Conservation (phyloP, 1,284 basidiomycete genomes). For the Apiotrichum brassicae region DNA sequence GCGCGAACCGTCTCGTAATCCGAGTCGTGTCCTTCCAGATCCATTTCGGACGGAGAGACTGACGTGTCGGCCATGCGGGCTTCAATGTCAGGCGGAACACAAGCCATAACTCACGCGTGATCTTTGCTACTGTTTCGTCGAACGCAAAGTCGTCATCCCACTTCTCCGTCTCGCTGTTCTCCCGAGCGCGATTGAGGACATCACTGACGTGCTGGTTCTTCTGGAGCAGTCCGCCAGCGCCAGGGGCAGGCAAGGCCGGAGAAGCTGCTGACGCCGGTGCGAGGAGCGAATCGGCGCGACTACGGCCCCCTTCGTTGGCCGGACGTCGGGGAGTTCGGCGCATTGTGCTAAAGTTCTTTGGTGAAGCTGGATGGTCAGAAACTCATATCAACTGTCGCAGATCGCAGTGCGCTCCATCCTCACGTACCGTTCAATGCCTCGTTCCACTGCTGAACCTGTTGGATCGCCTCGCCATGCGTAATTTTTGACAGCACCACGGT, state of each 20-base stretch:
- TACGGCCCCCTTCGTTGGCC: neutral
- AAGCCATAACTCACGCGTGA: constrained; percentile 17
- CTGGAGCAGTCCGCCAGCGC: constrained; percentile 24
- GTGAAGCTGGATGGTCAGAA: constrained; percentile 46
- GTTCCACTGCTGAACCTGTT: constrained; percentile 97
- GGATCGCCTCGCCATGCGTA: constrained; percentile 82
- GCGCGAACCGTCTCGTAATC: constrained; percentile 35
- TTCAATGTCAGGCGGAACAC: neutral
- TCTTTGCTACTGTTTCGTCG: constrained; percentile 54
- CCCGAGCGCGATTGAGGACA: constrained; percentile 32
- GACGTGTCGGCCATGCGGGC: constrained; percentile 2
- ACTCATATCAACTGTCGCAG: neutral
- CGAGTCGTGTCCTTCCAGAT: constrained; percentile 12
- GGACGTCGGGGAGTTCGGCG: constrained; percentile 6
- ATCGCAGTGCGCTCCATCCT: neutral
- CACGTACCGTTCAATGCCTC: constrained; percentile 80
- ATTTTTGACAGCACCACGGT: constrained; percentile 51
- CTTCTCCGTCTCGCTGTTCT: constrained; percentile 26
- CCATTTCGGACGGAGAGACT: constrained; percentile 5
- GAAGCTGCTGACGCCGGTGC: constrained; percentile 11
- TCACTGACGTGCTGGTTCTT: constrained; percentile 68
- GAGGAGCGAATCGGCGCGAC: constrained; percentile 1
- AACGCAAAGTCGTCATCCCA: constrained; percentile 95
- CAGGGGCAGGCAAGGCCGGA: neutral
- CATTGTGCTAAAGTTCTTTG: constrained; percentile 43